phyloP scores from a whole-genome alignment of 345 rosid genomes.

The Ailanthus altissimus region DNA sequence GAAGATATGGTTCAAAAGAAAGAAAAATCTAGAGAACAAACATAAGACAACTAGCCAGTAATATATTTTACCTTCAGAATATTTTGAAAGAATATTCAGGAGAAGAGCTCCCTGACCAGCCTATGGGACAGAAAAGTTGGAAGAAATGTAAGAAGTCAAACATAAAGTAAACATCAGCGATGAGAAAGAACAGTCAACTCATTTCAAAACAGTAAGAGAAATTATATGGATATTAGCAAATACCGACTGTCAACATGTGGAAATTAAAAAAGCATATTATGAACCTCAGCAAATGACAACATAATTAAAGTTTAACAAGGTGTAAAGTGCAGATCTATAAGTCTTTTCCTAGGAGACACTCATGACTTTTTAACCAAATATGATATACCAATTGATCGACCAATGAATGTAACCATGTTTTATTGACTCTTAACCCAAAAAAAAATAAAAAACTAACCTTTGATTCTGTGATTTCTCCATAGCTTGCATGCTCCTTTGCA shows the following conservation, averaged over 20 bases:
- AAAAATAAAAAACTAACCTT: slow-evolving; percentile 48
- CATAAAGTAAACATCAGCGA: slow-evolving; percentile 13
- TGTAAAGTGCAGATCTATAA: neutral
- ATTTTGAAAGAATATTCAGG: slow-evolving; percentile 87
- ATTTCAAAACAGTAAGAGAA: neutral
- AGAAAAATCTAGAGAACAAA: slow-evolving; percentile 12
- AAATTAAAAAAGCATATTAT: neutral
- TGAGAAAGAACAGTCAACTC: neutral
- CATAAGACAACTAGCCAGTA: neutral
- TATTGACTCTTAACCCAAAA: neutral
- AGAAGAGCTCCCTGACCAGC: slow-evolving; percentile 98
- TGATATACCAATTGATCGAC: neutral
- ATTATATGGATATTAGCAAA: neutral
- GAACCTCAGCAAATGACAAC: neutral
- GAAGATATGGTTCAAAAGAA: neutral
- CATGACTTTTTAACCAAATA: neutral
- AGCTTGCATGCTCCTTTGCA: slow-evolving; percentile 93
- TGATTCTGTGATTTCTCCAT: slow-evolving; percentile 87
- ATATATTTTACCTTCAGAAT: slow-evolving; percentile 67
- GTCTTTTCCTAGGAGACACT: neutral
- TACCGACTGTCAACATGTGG: neutral
- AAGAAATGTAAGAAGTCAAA: slow-evolving; percentile 18
- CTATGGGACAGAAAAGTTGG: slow-evolving; percentile 39
- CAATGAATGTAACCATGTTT: neutral
- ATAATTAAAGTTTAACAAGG: neutral